Conservation (phyloP, 2,329 filamentous ascomycete species). For the Domatiomyces catenatus region DNA sequence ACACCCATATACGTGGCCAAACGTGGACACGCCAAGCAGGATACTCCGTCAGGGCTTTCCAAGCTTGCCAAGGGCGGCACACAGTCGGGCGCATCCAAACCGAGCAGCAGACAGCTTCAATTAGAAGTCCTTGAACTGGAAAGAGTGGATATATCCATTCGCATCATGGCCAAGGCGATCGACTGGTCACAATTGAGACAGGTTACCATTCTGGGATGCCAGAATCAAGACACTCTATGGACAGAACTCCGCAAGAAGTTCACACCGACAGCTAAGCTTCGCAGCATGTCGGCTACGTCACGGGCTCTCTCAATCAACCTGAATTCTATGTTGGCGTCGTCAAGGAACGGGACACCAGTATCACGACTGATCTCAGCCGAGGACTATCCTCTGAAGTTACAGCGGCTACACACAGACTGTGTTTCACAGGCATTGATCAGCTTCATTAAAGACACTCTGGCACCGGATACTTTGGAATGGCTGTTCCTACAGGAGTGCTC, state of each 20-base stretch:
- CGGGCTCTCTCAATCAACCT: constrained; percentile 55
- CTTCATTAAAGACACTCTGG: constrained; percentile 63
- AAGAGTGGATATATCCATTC: constrained; percentile 55
- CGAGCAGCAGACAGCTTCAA: constrained; percentile 34
- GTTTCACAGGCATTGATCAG: constrained; percentile 53
- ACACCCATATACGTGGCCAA: not conserved
- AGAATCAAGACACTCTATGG: constrained; percentile 61
- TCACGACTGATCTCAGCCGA: constrained; percentile 11
- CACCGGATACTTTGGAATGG: constrained; percentile 64
- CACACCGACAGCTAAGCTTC: constrained; percentile 27
- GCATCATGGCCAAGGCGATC: constrained; percentile 53
- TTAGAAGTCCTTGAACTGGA: constrained; percentile 63
- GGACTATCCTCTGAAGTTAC: constrained; percentile 52
- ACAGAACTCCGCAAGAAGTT: constrained; percentile 52
- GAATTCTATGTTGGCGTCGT: constrained; percentile 45
- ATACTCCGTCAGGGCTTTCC: not conserved
- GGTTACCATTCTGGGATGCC: constrained; percentile 59
- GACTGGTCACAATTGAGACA: constrained; percentile 60
- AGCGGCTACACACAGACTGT: constrained; percentile 59
- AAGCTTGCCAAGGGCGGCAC: not conserved
- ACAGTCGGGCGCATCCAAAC: not conserved
- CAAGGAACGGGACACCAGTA: constrained; percentile 18
- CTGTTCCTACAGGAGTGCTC: constrained; percentile 59
- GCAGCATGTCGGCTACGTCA: constrained; percentile 38
- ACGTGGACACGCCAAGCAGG: not conserved